These are phyloP conservation scores for Coemansia sp. DNA, from an alignment of 192 early-diverging fungal species.

Conservation along the genomic window DNA sequence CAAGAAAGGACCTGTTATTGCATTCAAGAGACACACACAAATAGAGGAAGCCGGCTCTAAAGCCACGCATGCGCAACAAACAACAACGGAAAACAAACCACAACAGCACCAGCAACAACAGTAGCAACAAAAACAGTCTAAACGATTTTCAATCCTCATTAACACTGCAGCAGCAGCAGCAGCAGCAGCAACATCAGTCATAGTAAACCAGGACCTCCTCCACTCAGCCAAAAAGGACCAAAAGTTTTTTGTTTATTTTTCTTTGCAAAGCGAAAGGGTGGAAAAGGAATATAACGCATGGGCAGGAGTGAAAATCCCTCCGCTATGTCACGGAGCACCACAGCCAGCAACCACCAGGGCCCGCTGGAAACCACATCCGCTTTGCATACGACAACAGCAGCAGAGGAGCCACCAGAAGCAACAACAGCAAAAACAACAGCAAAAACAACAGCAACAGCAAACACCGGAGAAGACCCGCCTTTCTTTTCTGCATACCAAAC, in stretches of 20 bases:
- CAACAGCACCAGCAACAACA: not conserved
- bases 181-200: conserved; percentile 2
- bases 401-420: not conserved
- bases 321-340: no score
- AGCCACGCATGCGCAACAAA: not conserved
- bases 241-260: no score
- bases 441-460: conserved; percentile 9
- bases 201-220: no score
- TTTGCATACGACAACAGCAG: not conserved
- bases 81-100: not conserved
- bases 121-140: not conserved
- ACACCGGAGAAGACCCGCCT: conserved; percentile 1
- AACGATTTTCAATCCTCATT: not conserved
- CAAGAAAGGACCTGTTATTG: not conserved
- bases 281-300: no score
- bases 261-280: no score
- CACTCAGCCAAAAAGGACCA: no score
- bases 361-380: not conserved
- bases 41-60: not conserved
- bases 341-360: no score
- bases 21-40: not conserved
- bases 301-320: no score
- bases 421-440: not conserved
- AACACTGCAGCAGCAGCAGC: not conserved
- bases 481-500: conserved; percentile 4